These are phyloP conservation scores for Schizonepeta tenuifolia DNA, from an alignment of 257 asterid genomes.

Conservation along the genomic window DNA sequence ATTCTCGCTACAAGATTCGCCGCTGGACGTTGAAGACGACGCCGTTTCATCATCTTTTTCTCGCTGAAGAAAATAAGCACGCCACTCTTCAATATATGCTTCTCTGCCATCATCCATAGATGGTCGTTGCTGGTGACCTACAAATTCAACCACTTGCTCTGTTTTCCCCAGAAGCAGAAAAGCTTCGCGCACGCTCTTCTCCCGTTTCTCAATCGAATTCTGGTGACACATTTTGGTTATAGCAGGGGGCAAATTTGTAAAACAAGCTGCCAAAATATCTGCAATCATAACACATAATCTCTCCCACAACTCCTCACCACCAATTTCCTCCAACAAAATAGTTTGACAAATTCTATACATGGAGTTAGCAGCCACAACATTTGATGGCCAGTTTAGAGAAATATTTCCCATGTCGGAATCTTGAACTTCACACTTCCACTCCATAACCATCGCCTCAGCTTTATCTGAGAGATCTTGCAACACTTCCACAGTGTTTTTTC, in stretches of 20 bases:
- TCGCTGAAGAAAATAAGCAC: too few species aligned
- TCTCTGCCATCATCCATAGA: too few species aligned
- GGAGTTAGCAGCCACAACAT: neutral
- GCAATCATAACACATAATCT: neutral
- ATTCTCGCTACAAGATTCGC: too few species aligned
- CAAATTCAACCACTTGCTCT: too few species aligned
- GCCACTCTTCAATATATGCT: too few species aligned
- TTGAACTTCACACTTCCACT: neutral
- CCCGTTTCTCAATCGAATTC: neutral
- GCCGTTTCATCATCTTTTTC: too few species aligned
- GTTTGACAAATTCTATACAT: neutral
- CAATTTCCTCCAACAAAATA: neutral
- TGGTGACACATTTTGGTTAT: neutral
- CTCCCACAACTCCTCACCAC: neutral
- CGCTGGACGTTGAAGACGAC: too few species aligned
- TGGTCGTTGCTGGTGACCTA: too few species aligned
- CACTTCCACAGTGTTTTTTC: neutral
- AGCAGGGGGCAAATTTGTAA: neutral
- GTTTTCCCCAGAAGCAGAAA: too few species aligned
- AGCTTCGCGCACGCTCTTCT: neutral
- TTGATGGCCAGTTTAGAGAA: too few species aligned
- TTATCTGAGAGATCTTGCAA: neutral
- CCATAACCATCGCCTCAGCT: neutral
- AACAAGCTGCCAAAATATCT: neutral
- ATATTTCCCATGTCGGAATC: too few species aligned